phyloP scores from a whole-genome alignment of 2,329 filamentous ascomycete species.

The Beauveria asiatica region DNA sequence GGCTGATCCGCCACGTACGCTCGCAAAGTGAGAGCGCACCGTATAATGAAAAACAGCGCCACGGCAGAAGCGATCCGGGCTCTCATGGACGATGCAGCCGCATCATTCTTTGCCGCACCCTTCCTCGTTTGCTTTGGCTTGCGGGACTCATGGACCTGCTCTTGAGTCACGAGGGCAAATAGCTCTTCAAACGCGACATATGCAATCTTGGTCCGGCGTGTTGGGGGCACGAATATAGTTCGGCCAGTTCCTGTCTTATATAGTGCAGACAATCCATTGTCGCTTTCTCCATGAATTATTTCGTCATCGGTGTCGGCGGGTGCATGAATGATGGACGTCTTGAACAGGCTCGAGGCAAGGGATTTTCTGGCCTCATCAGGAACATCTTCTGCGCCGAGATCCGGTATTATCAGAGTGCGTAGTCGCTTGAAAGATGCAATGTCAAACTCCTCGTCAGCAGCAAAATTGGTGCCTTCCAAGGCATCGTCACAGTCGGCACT shows the following conservation, averaged over 20 bases:
- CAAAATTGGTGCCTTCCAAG: slow-evolving; percentile 38
- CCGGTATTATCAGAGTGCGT: slow-evolving; percentile 62
- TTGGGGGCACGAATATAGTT: slow-evolving; percentile 59
- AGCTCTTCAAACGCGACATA: slow-evolving; percentile 78
- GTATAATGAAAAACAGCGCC: slow-evolving; percentile 73
- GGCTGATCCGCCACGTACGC: slow-evolving; percentile 88
- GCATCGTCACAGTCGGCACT: slow-evolving; percentile 50
- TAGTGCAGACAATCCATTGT: slow-evolving; percentile 48
- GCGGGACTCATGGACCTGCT: slow-evolving; percentile 26
- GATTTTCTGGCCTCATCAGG: slow-evolving; percentile 57
- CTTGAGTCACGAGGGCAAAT: slow-evolving; percentile 54
- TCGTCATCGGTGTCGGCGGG: slow-evolving; percentile 46
- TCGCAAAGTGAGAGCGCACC: slow-evolving; percentile 71
- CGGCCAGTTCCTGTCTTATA: slow-evolving; percentile 60
- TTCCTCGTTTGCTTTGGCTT: slow-evolving; percentile 19
- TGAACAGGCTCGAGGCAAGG: slow-evolving; percentile 71
- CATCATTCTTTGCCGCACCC: not conserved
- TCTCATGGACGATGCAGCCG: slow-evolving; percentile 25
- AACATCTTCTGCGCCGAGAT: slow-evolving; percentile 58
- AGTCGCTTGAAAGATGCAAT: slow-evolving; percentile 64
- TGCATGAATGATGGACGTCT: slow-evolving; percentile 70
- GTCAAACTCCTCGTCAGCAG: slow-evolving; percentile 72
- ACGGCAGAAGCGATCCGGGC: slow-evolving; percentile 63
- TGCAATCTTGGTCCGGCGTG: slow-evolving; percentile 60
- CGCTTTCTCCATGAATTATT: slow-evolving; percentile 38